These are phyloP conservation scores for Xylariaceae sp. DNA, from an alignment of 2,329 filamentous ascomycete species.

Conservation along the genomic window DNA sequence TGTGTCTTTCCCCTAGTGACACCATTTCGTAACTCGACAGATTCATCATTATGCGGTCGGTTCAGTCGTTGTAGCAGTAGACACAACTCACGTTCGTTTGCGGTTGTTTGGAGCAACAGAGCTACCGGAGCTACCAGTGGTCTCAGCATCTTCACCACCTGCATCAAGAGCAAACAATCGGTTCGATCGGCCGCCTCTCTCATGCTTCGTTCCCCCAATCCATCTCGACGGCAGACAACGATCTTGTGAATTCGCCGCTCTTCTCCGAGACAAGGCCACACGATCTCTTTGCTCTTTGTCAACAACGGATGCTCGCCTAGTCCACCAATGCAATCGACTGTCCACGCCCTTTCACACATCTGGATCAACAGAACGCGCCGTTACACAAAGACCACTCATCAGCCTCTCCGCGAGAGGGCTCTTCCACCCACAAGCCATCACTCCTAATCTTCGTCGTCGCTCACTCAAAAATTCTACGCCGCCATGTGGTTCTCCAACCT, in stretches of 20 bases:
- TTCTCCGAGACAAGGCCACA: background rate
- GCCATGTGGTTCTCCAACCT: slow-evolving; percentile 46
- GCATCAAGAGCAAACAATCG: too few relatives aligned
- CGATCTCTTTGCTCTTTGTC: slow-evolving; percentile 11
- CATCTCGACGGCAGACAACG: too few relatives aligned
- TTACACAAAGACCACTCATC: slow-evolving; percentile 9
- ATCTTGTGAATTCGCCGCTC: too few relatives aligned
- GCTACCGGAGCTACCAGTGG: too few relatives aligned
- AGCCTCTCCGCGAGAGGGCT: slow-evolving; percentile 10
- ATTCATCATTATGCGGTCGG: too few relatives aligned
- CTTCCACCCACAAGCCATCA: slow-evolving; percentile 3
- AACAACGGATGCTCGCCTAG: slow-evolving; percentile 1
- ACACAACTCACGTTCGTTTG: slow-evolving; percentile 8
- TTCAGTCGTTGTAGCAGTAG: slow-evolving; percentile 1
- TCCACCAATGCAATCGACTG: slow-evolving; percentile 21
- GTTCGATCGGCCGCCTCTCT: too few relatives aligned
- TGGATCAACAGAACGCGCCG: slow-evolving; percentile 16
- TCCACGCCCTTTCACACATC: slow-evolving; percentile 14
- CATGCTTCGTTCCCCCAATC: too few relatives aligned
- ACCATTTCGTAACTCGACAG: background rate
- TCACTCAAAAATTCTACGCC: slow-evolving; percentile 8
- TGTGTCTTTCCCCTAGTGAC: slow-evolving; percentile 1
- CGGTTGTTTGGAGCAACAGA: slow-evolving; percentile 6
- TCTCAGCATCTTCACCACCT: too few relatives aligned
- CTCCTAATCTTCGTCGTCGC: slow-evolving; percentile 7